These are phyloP conservation scores for Wallacemonas rigidus DNA, from an alignment of 208 protist genomes.

Conservation along the genomic window DNA sequence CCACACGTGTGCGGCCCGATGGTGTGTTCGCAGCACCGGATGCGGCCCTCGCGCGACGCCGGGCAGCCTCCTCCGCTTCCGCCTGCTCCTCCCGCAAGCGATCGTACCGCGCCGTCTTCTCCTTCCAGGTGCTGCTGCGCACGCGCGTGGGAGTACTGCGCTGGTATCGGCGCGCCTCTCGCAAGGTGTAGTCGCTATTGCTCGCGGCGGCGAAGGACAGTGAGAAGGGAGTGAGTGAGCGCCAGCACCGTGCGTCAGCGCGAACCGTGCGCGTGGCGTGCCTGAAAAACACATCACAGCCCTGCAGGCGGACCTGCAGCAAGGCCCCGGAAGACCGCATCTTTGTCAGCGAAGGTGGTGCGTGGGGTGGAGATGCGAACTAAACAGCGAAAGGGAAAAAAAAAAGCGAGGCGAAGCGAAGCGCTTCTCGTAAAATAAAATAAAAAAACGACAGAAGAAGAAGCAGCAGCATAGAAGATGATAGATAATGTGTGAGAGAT, in stretches of 20 bases:
- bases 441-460: neutral
- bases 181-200: neutral
- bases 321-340: neutral
- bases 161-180: conserved; percentile 26
- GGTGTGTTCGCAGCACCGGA: neutral
- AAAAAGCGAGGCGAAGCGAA: neutral
- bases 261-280: neutral
- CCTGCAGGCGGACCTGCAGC: neutral
- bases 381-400: neutral
- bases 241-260: neutral
- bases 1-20: neutral
- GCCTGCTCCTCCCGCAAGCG: conserved; percentile 25
- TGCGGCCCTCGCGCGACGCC: conserved; percentile 21
- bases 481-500: too few relatives aligned
- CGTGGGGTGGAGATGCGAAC: neutral
- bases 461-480: neutral
- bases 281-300: neutral
- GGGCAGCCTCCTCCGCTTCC: conserved; percentile 22
- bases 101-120: conserved; percentile 26
- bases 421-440: neutral
- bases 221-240: neutral
- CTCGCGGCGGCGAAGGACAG: neutral
- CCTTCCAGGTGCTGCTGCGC: conserved; percentile 32
- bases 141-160: conserved; percentile 25
- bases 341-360: neutral